A percentile compares a stretch with the other conserved stretches of the same genome.
Evolutionary conservation across 2,329 filamentous ascomycete genomes (phyloP).

Genomic region (Fusarium anthophilum): DNA sequence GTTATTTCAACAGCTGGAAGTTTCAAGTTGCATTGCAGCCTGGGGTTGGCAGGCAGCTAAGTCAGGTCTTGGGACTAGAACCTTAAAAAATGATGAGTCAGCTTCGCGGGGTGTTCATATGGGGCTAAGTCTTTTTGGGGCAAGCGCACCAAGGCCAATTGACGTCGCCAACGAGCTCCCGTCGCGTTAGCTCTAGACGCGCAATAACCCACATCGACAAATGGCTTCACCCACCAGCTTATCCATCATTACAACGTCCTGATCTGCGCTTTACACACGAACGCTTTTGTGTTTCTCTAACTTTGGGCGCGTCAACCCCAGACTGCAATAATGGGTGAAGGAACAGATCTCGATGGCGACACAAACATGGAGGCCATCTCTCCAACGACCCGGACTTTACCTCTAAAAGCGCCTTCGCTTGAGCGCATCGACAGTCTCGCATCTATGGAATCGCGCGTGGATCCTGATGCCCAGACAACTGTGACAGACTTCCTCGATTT

Average conservation of each 20-base stretch:
- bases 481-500: slow-evolving; percentile 76
- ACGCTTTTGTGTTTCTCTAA: neutral
- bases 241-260: slow-evolving; percentile 1
- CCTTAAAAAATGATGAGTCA: neutral
- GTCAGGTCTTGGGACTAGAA: no score
- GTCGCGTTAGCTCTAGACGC: slow-evolving; percentile 18
- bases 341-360: slow-evolving; percentile 27
- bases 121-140: neutral
- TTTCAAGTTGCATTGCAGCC: neutral
- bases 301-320: neutral
- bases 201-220: slow-evolving; percentile 9
- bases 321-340: slow-evolving; percentile 42
- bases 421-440: slow-evolving; percentile 47
- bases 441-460: slow-evolving; percentile 62
- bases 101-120: neutral
- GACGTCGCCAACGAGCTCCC: slow-evolving; percentile 14
- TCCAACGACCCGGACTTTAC: slow-evolving; percentile 41
- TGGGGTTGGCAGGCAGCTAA: neutral
- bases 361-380: slow-evolving; percentile 42
- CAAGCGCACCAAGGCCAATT: slow-evolving; percentile 19
- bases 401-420: slow-evolving; percentile 40
- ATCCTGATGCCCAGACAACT: slow-evolving; percentile 75
- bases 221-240: neutral
- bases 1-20: neutral
- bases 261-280: neutral